A percentile compares a stretch with the other conserved stretches of the same genome.
phyloP scores from a whole-genome alignment of 1,284 basidiomycete species.

The Rhodotorula mucilaginosa region DNA sequence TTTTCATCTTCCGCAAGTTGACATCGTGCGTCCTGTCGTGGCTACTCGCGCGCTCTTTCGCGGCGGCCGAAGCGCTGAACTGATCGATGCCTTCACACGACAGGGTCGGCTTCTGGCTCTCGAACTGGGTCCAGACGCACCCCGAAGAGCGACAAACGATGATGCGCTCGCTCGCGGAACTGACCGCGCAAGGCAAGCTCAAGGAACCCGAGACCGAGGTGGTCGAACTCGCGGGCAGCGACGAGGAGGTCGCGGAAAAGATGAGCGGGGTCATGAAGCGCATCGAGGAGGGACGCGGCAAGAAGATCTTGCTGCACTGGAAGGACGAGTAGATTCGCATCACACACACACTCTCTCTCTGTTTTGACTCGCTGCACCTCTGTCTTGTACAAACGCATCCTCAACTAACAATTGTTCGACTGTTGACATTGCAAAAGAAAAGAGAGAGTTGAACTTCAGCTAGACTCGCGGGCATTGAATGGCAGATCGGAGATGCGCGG shows the following conservation, averaged over 20 bases:
- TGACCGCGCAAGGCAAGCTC: constrained; percentile 63
- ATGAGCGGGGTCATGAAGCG: constrained; percentile 57
- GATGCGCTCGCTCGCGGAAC: constrained; percentile 57
- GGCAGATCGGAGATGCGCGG: too few species aligned
- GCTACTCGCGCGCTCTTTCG: background rate
- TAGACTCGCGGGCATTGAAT: too few species aligned
- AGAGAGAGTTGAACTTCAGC: too few species aligned
- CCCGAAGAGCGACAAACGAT: constrained; percentile 50
- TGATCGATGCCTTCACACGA: too few species aligned
- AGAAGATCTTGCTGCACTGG: constrained; percentile 62
- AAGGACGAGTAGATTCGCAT: constrained; percentile 14
- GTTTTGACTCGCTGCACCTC: background rate
- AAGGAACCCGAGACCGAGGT: constrained; percentile 66
- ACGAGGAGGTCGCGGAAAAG: constrained; percentile 55
- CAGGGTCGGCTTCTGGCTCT: constrained; percentile 45
- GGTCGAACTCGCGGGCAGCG: constrained; percentile 54
- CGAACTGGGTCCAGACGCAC: constrained; percentile 62
- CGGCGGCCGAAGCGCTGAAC: too few species aligned
- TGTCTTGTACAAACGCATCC: too few species aligned
- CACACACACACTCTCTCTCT: background rate
- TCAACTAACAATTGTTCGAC: too few species aligned
- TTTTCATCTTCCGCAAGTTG: constrained; percentile 69
- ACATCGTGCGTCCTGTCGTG: constrained; percentile 32
- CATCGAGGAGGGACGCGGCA: constrained; percentile 61
- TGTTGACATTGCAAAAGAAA: too few species aligned